Conservation (phyloP, 768 basidiomycete species). For the Naganishia vaughanmartiniae region DNA sequence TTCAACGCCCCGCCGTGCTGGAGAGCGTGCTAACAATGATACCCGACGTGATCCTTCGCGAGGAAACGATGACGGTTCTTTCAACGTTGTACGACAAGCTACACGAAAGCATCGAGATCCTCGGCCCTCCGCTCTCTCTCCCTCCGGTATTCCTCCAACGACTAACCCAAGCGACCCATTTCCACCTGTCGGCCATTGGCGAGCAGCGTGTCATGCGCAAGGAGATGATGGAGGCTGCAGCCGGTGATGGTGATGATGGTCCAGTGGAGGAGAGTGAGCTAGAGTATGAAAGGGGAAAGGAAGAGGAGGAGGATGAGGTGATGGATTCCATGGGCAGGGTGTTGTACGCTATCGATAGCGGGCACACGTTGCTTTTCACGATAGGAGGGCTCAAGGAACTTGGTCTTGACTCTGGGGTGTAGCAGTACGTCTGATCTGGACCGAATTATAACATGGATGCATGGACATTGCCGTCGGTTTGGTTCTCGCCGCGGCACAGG, state of each 20-base stretch:
- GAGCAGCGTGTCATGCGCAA: slow-evolving; percentile 14
- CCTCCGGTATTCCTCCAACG: background rate
- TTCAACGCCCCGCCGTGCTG: background rate
- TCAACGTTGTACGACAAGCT: slow-evolving; percentile 10
- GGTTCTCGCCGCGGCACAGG: background rate
- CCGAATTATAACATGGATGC: background rate
- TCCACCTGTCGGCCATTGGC: slow-evolving; percentile 23
- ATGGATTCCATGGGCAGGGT: slow-evolving; percentile 25
- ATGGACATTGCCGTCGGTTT: background rate
- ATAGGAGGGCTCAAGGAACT: slow-evolving; percentile 13
- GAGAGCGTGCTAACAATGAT: slow-evolving; percentile 3
- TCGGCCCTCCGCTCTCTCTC: slow-evolving; percentile 4
- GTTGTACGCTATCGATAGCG: slow-evolving; percentile 5
- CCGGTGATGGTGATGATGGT: background rate
- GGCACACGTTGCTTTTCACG: slow-evolving; percentile 12
- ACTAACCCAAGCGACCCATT: slow-evolving; percentile 12
- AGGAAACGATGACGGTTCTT: slow-evolving; percentile 13
- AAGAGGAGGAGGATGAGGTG: slow-evolving; percentile 26
- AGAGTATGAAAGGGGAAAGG: slow-evolving; percentile 3
- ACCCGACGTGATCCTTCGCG: slow-evolving; percentile 21
- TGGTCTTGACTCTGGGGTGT: background rate
- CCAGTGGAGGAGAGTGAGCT: background rate
- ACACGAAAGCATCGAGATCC: slow-evolving; percentile 11
- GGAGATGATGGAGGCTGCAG: background rate
- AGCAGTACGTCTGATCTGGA: background rate